Conservation (phyloP, 1,139 yeast species). For the Pichia sp. region DNA sequence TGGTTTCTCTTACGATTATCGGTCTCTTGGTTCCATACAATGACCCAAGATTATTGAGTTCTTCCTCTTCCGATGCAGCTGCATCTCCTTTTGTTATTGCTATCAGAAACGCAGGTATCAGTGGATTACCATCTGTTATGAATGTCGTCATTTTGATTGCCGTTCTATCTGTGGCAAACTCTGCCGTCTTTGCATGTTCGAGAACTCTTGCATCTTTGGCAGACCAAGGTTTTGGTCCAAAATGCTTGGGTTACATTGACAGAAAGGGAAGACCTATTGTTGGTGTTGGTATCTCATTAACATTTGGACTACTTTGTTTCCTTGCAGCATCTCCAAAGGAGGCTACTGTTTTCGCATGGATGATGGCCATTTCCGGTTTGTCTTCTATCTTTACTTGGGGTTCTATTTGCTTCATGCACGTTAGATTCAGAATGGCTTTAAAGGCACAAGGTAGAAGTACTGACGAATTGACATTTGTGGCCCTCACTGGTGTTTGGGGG, state of each 20-base stretch:
- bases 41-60: conserved; percentile 40
- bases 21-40: conserved; percentile 48
- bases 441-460: conserved; percentile 50
- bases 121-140: conserved; percentile 46
- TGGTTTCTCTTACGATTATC: conserved; percentile 47
- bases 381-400: conserved; percentile 79
- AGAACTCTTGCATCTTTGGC: conserved; percentile 75
- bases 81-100: conserved; percentile 49
- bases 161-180: conserved; percentile 61
- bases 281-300: conserved; percentile 47
- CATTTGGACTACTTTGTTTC: conserved; percentile 62
- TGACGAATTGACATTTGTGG: conserved; percentile 56
- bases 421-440: conserved; percentile 72
- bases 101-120: conserved; percentile 38
- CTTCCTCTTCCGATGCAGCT: conserved; percentile 32
- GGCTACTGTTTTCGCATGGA: conserved; percentile 65
- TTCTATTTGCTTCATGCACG: conserved; percentile 61
- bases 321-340: conserved; percentile 59
- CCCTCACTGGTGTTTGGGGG: conserved; percentile 63
- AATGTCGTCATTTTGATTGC: conserved; percentile 63
- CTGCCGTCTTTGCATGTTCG: conserved; percentile 67
- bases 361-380: conserved; percentile 71
- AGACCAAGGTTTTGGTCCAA: conserved; percentile 74
- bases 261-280: conserved; percentile 62
- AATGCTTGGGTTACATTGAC: conserved; percentile 61